Conservation (phyloP, 73 alveolate genomes). For the Paramecium pentaurelia region DNA sequence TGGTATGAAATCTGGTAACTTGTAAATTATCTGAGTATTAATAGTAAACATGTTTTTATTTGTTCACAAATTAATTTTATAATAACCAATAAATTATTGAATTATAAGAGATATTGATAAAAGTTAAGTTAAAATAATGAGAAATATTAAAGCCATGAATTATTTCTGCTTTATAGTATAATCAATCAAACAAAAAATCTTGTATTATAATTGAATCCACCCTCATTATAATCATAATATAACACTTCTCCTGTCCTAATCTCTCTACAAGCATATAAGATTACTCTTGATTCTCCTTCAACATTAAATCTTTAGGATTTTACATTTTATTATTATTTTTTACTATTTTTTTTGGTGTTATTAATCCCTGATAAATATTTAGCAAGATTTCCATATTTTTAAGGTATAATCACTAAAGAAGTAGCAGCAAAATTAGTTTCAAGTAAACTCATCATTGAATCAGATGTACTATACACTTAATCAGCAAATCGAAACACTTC, state of each 20-base stretch:
- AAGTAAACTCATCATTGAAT: conserved; percentile 88
- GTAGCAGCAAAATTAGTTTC: conserved; percentile 80
- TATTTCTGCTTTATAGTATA: conserved; percentile 1
- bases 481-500: conserved; percentile 80
- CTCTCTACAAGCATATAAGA: conserved; percentile 73
- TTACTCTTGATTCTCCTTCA: conserved; percentile 85
- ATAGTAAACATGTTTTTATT: neutral
- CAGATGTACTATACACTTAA: conserved; percentile 81
- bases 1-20: neutral
- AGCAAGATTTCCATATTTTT: conserved; percentile 84
- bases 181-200: conserved; percentile 69
- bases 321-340: conserved; percentile 76
- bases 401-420: conserved; percentile 83
- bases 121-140: neutral
- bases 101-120: conserved; percentile 55
- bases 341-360: conserved; percentile 67
- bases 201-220: conserved; percentile 81
- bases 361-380: conserved; percentile 88
- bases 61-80: conserved; percentile 31
- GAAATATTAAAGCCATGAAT: neutral
- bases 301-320: conserved; percentile 78
- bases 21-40: neutral
- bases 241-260: conserved; percentile 85
- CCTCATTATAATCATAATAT: conserved; percentile 89
- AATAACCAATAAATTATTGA: conserved; percentile 63